A percentile compares a stretch with the other conserved stretches of the same genome.
phyloP scores from a whole-genome alignment of 768 basidiomycete species.

The Leucosporidium yakuticum region DNA sequence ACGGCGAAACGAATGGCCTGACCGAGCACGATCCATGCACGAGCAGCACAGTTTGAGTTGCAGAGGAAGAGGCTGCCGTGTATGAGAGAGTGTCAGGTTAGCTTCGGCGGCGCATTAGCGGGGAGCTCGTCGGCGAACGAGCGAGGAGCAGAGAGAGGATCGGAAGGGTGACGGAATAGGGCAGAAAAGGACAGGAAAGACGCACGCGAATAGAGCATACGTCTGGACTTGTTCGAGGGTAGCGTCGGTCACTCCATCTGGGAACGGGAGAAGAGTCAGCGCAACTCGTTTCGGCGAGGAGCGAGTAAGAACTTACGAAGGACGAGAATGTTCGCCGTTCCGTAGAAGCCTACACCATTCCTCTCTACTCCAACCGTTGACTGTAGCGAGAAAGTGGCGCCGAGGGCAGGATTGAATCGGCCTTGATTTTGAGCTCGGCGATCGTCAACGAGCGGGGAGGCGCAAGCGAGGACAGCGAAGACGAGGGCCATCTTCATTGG shows the following conservation, averaged over 20 bases:
- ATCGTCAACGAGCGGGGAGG: slow-evolving; percentile 4
- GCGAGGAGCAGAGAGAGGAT: too few species aligned
- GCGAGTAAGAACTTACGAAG: not conserved
- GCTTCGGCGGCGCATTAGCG: too few species aligned
- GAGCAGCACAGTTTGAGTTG: slow-evolving; percentile 14
- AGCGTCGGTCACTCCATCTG: slow-evolving; percentile 9
- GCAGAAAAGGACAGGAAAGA: too few species aligned
- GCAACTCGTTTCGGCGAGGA: not conserved
- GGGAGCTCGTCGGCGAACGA: too few species aligned
- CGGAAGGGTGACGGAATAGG: too few species aligned
- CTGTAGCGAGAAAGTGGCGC: not conserved
- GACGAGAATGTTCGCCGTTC: slow-evolving; percentile 6
- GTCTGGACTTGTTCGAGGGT: not conserved
- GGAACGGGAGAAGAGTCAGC: slow-evolving; percentile 1
- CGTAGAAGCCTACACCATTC: slow-evolving; percentile 12
- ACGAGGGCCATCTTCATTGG: slow-evolving; percentile 6
- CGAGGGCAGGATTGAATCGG: slow-evolving; percentile 2
- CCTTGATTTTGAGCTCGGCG: slow-evolving; percentile 8
- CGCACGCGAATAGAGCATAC: not conserved
- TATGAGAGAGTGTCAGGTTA: not conserved
- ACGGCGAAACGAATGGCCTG: slow-evolving; percentile 15
- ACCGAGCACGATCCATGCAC: slow-evolving; percentile 18
- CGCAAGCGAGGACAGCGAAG: slow-evolving; percentile 18
- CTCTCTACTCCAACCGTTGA: slow-evolving; percentile 4
- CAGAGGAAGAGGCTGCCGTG: not conserved